These are phyloP conservation scores for Gaillardinia entomophila DNA, from an alignment of 805 yeast species.

Conservation along the genomic window DNA sequence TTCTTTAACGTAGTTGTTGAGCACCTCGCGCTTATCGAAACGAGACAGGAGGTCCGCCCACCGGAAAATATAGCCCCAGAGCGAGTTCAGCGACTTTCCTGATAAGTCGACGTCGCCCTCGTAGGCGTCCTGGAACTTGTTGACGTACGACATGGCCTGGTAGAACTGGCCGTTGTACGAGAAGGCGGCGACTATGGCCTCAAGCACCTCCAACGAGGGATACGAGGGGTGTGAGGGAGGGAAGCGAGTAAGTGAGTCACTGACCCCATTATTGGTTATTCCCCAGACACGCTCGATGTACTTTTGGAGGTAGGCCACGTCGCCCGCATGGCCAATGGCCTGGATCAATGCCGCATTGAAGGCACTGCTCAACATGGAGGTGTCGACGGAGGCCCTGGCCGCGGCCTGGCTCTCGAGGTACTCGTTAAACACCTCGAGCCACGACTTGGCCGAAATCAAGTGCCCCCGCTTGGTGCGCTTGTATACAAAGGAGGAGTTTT, in stretches of 20 bases:
- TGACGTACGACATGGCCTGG: slow-evolving; percentile 28
- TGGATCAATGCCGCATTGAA: slow-evolving; percentile 24
- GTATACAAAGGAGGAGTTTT: slow-evolving; percentile 1
- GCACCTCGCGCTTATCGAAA: slow-evolving; percentile 20
- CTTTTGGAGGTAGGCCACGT: slow-evolving; percentile 13
- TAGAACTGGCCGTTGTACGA: slow-evolving; percentile 26
- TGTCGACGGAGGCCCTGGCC: slow-evolving; percentile 4
- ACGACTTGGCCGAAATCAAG: slow-evolving; percentile 12
- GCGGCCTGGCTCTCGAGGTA: slow-evolving; percentile 8
- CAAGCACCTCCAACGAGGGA: slow-evolving; percentile 20
- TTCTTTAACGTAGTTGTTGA: slow-evolving; percentile 20
- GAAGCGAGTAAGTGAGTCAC: slow-evolving; percentile 3
- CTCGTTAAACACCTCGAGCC: slow-evolving; percentile 19
- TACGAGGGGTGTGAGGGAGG: slow-evolving; percentile 11
- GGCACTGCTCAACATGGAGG: slow-evolving; percentile 11
- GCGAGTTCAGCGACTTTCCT: slow-evolving; percentile 10
- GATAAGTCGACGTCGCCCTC: slow-evolving; percentile 12
- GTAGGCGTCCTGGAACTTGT: slow-evolving; percentile 28
- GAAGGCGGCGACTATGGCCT: slow-evolving; percentile 25
- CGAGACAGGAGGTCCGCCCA: slow-evolving; percentile 34
- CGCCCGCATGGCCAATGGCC: slow-evolving; percentile 24
- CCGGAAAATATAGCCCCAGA: slow-evolving; percentile 33
- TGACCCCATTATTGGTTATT: slow-evolving; percentile 16
- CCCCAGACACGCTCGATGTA: slow-evolving; percentile 29
- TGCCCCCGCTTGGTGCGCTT: slow-evolving; percentile 14